phyloP scores from a whole-genome alignment of 148 eudicot species.

The Rhododendron mucronatum region DNA sequence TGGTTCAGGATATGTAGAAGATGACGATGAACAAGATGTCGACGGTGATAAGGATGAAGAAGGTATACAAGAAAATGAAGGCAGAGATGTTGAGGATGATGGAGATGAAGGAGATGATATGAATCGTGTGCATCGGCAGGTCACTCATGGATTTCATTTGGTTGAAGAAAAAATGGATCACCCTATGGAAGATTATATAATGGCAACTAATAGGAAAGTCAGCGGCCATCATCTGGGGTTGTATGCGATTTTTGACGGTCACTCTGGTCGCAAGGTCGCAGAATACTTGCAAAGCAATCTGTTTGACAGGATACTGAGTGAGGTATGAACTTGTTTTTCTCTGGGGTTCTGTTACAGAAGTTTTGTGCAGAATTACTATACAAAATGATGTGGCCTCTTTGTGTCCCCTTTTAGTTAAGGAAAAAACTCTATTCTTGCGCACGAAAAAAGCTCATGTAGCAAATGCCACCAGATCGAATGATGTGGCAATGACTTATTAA shows the following conservation, averaged over 20 bases:
- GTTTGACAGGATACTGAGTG: conserved; percentile 39
- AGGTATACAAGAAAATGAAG: not conserved
- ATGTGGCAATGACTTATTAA: not conserved
- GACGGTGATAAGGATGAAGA: not conserved
- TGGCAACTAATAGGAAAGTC: conserved; percentile 31
- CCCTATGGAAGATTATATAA: conserved; percentile 53
- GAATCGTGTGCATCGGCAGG: conserved; percentile 13
- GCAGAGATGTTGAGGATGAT: conserved; percentile 8
- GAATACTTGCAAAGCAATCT: conserved; percentile 48
- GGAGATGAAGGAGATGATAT: conserved; percentile 5
- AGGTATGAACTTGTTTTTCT: conserved; percentile 24
- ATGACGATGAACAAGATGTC: not conserved
- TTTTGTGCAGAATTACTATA: not conserved
- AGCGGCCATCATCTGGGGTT: conserved; percentile 37
- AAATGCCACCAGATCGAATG: not conserved
- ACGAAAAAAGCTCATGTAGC: not conserved
- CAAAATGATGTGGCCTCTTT: not conserved
- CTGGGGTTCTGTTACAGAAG: not conserved
- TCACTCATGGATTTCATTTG: conserved; percentile 46
- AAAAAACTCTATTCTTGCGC: not conserved
- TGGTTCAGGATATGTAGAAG: conserved; percentile 4
- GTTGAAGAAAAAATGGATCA: conserved; percentile 53
- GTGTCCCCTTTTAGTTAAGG: not conserved
- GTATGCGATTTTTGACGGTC: conserved; percentile 62
- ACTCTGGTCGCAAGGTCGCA: conserved; percentile 43